Evolutionary conservation across 257 asterid genomes (phyloP), one percentile per base, ranked within the genome.

Genomic region (Dorcoceras hygrometricum): DNA sequence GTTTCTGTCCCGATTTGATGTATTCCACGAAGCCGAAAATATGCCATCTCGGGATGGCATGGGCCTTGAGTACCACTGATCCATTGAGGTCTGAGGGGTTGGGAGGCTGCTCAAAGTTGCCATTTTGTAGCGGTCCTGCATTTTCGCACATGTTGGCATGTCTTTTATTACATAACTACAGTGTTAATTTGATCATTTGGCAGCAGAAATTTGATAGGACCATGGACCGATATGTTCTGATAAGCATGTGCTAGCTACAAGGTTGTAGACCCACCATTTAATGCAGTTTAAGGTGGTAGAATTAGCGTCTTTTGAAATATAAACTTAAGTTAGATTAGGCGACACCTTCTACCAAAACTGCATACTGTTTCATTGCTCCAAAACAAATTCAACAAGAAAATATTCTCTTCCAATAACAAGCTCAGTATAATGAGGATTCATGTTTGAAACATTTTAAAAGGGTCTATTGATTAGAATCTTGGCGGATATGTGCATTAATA

Each of bases 1-100:
- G 98, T 76, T 83, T 86, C 65, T 93, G 98, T 10, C 98, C 98
- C 12, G 96, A 87, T 26, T 82, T 83, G 23, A 93, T 85, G 90
- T 90, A 93, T 83, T 93, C 98, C 0, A 90, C 96, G 16, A 90
- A 90, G 20, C 99, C 99, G 0, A 87, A 76, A 5, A 74, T 80
- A 53, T 63, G 72, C 97, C 98, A 93, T 7, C 74, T 86, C 0
- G 98, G 97, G 19, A 93, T 68, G 31, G 96, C 96, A 19, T 85
- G 73, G 22, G 79, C 81, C 18, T 71, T 82, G 2, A 84, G 85
- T 32, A 93, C 84, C 8, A 79, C 71, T 22, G 97, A 80, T 11
- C 96, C 95, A 1, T 93, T 93, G 26, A 93, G 75, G 67, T 85
- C 87, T 0, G 88, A 50, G 55, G 83, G 32, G 20, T 55, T 65